A percentile compares a stretch with the other conserved stretches of the same genome.
These are phyloP conservation scores for Neurospora sp. DNA, from an alignment of 495 filamentous ascomycete genomes.

Conservation along the genomic window DNA sequence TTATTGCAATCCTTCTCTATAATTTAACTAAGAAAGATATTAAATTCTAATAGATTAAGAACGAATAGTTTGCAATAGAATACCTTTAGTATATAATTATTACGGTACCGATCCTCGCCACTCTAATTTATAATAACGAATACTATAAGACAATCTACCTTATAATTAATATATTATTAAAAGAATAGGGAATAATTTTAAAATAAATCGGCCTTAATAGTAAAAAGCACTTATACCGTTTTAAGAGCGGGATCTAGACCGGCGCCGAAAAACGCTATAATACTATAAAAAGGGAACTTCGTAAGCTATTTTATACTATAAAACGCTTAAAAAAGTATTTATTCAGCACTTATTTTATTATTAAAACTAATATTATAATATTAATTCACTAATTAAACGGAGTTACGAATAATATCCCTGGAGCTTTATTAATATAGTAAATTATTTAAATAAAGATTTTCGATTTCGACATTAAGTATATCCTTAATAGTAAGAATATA, in stretches of 20 bases:
- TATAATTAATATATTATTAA: background rate
- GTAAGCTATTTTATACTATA: background rate
- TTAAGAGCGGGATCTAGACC: background rate
- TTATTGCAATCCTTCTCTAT: too few relatives aligned
- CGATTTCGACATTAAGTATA: too few relatives aligned
- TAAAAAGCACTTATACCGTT: background rate
- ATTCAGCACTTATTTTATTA: background rate
- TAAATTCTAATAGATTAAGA: too few relatives aligned
- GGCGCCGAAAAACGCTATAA: background rate
- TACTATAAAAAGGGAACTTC: background rate
- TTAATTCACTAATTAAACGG: background rate
- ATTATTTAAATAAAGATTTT: too few relatives aligned
- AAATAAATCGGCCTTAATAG: background rate
- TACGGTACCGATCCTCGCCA: too few relatives aligned
- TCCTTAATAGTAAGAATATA: too few relatives aligned
- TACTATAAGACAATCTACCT: background rate
- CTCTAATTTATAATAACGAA: too few relatives aligned
- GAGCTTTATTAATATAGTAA: too few relatives aligned
- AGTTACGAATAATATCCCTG: too few relatives aligned
- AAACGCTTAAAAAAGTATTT: background rate
- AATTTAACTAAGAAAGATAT: too few relatives aligned
- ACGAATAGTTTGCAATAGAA: too few relatives aligned
- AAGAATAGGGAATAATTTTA: background rate
- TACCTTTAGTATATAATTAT: too few relatives aligned
- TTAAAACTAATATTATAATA: background rate